A percentile compares a stretch with the other conserved stretches of the same genome.
phyloP scores from a whole-genome alignment of 148 eudicot species.

The Fagopyrum tataricum region DNA sequence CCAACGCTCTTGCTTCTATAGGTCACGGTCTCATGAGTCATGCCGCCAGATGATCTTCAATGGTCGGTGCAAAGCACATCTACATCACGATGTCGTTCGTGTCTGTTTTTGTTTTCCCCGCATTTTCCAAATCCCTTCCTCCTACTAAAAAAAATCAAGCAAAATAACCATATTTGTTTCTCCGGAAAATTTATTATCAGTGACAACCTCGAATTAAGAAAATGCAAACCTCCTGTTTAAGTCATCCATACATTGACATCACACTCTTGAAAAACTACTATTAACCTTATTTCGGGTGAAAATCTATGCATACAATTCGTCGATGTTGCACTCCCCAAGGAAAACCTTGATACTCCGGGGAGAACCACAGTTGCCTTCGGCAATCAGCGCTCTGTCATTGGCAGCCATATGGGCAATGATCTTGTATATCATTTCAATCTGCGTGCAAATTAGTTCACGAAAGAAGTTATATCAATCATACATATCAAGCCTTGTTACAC shows the following conservation, averaged over 20 bases:
- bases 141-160: neutral
- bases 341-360: constrained; percentile 87
- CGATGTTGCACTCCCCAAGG: constrained; percentile 85
- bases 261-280: neutral
- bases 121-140: no score
- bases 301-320: constrained; percentile 51
- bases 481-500: no score
- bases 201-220: neutral
- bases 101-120: no score
- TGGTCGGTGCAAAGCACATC: no score
- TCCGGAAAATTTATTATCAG: neutral
- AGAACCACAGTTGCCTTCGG: constrained; percentile 89
- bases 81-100: no score
- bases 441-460: constrained; percentile 9
- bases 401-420: constrained; percentile 94
- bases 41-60: no score
- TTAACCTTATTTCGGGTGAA: neutral
- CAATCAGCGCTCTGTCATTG: constrained; percentile 85
- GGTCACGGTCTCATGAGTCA: no score
- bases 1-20: no score
- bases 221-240: neutral
- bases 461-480: neutral
- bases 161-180: neutral
- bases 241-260: neutral
- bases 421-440: constrained; percentile 99